Evolutionary conservation across 140 eudicot genomes (phyloP).

Genomic region (Cichorium intybus): DNA sequence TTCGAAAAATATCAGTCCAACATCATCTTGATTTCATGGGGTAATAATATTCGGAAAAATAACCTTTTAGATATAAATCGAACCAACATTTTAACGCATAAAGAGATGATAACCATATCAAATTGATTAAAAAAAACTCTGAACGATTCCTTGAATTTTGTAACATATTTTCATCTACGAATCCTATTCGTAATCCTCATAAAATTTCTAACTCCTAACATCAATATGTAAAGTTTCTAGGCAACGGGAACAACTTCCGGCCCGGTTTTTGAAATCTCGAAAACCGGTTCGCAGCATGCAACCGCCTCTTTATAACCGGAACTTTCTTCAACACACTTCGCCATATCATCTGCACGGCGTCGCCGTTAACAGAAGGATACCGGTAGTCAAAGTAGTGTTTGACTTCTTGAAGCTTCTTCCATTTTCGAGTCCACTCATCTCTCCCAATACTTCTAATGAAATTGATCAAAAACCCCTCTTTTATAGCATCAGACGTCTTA

Average conservation of each 20-base stretch:
- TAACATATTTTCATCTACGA: slow-evolving; percentile 21
- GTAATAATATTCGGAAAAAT: too few species aligned
- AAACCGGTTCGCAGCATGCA: slow-evolving; percentile 52
- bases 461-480: slow-evolving; percentile 57
- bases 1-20: too few species aligned
- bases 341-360: slow-evolving; percentile 97
- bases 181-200: slow-evolving; percentile 15
- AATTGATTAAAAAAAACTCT: slow-evolving; percentile 22
- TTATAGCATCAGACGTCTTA: slow-evolving; percentile 67
- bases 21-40: too few species aligned
- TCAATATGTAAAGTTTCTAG: slow-evolving; percentile 43
- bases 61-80: too few species aligned
- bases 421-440: slow-evolving; percentile 83
- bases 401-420: slow-evolving; percentile 69
- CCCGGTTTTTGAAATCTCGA: slow-evolving; percentile 26
- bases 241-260: slow-evolving; percentile 36
- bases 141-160: slow-evolving; percentile 18
- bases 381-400: slow-evolving; percentile 64
- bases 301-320: slow-evolving; percentile 47
- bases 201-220: slow-evolving; percentile 32
- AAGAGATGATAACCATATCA: slow-evolving; percentile 15
- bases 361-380: slow-evolving; percentile 62
- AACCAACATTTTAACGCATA: slow-evolving; percentile 1
- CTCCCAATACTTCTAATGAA: slow-evolving; percentile 48
- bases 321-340: slow-evolving; percentile 67